These are phyloP conservation scores for Nepenthes gracilis DNA, from an alignment of 148 eudicot genomes.

Conservation along the genomic window DNA sequence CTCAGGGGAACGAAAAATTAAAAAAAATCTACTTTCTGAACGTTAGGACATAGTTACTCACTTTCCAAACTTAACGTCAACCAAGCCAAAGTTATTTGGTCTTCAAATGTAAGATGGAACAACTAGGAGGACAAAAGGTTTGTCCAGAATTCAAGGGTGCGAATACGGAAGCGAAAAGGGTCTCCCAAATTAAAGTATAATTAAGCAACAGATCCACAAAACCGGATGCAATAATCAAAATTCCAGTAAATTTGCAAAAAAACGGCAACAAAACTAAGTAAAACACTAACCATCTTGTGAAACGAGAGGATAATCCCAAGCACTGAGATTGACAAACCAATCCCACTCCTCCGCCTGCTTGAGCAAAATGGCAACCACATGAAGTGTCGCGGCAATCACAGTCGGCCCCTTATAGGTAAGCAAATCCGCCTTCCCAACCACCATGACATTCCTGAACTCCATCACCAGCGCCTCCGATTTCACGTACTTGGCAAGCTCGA, in stretches of 20 bases:
- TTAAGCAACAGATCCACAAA: background rate
- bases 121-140: too few species aligned
- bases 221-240: background rate
- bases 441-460: conserved; percentile 49
- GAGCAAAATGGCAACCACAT: conserved; percentile 57
- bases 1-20: too few species aligned
- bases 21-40: too few species aligned
- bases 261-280: background rate
- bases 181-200: too few species aligned
- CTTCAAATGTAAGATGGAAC: too few species aligned
- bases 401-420: conserved; percentile 76
- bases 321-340: conserved; percentile 85
- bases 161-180: too few species aligned
- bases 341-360: conserved; percentile 58
- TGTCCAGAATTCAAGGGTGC: too few species aligned
- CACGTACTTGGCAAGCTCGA: conserved; percentile 48
- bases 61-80: too few species aligned
- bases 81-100: too few species aligned
- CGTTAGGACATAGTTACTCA: too few species aligned
- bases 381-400: conserved; percentile 40
- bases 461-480: conserved; percentile 24
- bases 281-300: conserved; percentile 64
- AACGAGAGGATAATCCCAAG: conserved; percentile 84
- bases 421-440: conserved; percentile 64
- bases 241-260: background rate